phyloP scores from a whole-genome alignment of 1,284 basidiomycete species.

The Cryptococcus sp. region DNA sequence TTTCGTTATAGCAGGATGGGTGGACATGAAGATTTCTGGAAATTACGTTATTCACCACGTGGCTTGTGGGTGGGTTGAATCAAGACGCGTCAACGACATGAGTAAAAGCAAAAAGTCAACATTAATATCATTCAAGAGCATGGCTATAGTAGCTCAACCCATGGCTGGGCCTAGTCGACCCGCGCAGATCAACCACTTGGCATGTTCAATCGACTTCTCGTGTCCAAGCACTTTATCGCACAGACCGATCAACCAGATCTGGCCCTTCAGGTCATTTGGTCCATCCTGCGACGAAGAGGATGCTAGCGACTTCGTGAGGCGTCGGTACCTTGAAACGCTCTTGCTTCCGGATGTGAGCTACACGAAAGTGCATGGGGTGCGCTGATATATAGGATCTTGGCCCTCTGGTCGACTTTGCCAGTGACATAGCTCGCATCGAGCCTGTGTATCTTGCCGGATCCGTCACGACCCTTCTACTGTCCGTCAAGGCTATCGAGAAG shows the following conservation, averaged over 20 bases:
- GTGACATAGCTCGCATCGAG: constrained; percentile 19
- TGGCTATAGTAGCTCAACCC: neutral
- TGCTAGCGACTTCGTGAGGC: constrained; percentile 10
- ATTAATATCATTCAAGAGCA: neutral
- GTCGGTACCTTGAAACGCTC: constrained; percentile 38
- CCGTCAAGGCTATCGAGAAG: constrained; percentile 23
- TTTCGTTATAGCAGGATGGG: neutral
- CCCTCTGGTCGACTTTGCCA: constrained; percentile 24
- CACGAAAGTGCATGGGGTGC: neutral
- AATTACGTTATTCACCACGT: neutral
- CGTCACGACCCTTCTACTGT: constrained; percentile 15
- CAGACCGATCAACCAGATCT: constrained; percentile 8
- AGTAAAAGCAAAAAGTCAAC: too few relatives aligned
- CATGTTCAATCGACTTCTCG: constrained; percentile 27
- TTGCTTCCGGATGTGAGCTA: constrained; percentile 33
- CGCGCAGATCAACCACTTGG: constrained; percentile 5
- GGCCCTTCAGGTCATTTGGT: constrained; percentile 18
- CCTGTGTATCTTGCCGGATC: neutral
- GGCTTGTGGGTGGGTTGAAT: neutral
- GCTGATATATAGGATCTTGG: constrained; percentile 16
- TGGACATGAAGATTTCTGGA: neutral
- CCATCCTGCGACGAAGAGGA: constrained; percentile 7
- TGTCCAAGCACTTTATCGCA: constrained; percentile 28
- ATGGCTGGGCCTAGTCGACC: neutral
- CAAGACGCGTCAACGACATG: neutral